A percentile compares a stretch with the other conserved stretches of the same genome.
Conservation (phyloP, 768 basidiomycete genomes). For the Podaxis rugospora region DNA sequence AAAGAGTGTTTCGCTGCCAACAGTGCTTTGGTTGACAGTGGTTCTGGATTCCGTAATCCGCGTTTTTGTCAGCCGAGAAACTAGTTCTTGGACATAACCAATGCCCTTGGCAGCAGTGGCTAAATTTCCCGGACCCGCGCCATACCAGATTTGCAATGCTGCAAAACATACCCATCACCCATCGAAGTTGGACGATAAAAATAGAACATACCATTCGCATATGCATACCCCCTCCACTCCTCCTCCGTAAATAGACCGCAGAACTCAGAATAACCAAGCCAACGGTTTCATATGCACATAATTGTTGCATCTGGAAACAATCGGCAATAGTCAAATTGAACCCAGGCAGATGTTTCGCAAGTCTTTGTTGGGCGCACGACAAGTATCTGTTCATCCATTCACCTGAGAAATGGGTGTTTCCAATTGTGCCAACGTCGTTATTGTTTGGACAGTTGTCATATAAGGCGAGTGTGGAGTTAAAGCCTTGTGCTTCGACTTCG, state of each 20-base stretch:
- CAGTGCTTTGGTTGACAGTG: slow-evolving; percentile 65
- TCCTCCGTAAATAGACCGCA: slow-evolving; percentile 75
- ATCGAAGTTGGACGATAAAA: background rate
- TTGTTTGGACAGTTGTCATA: slow-evolving; percentile 62
- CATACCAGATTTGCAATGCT: slow-evolving; percentile 61
- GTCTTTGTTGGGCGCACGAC: slow-evolving; percentile 45
- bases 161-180: slow-evolving; percentile 6
- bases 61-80: slow-evolving; percentile 63
- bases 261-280: slow-evolving; percentile 75
- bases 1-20: slow-evolving; percentile 47
- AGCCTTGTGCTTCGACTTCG: slow-evolving; percentile 49
- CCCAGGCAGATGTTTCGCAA: slow-evolving; percentile 46
- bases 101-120: slow-evolving; percentile 57
- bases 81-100: slow-evolving; percentile 67
- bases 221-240: slow-evolving; percentile 79
- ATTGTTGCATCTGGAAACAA: slow-evolving; percentile 57
- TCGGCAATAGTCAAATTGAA: slow-evolving; percentile 47
- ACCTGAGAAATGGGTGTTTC: slow-evolving; percentile 29
- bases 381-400: slow-evolving; percentile 66
- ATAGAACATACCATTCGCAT: slow-evolving; percentile 33
- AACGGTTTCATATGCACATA: slow-evolving; percentile 81
- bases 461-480: slow-evolving; percentile 70
- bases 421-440: slow-evolving; percentile 39
- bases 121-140: slow-evolving; percentile 66
- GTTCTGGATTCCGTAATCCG: slow-evolving; percentile 50